Percentiles rank a stretch among this genome's conserved stretches.
phyloP scores from a whole-genome alignment of 768 basidiomycete genomes.

The Cytidiella melzeri region DNA sequence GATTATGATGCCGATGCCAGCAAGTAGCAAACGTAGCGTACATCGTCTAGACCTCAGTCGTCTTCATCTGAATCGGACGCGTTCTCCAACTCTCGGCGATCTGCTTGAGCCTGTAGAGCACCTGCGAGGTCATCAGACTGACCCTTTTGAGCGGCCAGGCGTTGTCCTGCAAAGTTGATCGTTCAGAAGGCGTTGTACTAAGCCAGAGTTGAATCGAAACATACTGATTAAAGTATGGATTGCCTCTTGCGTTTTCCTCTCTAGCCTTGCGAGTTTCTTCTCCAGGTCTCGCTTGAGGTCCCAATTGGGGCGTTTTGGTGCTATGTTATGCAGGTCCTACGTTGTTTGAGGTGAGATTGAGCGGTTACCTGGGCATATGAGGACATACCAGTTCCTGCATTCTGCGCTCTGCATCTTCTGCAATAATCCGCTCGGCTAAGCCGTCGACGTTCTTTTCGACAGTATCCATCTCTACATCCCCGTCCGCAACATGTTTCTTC shows the following conservation, averaged over 20 bases:
- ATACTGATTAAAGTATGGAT: constrained; percentile 90
- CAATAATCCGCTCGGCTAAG: constrained; percentile 76
- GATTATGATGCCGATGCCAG: background rate
- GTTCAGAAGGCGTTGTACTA: background rate
- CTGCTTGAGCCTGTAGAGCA: constrained; percentile 76
- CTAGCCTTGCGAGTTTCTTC: constrained; percentile 83
- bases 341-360: constrained; percentile 12
- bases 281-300: constrained; percentile 93
- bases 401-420: constrained; percentile 79
- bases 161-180: constrained; percentile 47
- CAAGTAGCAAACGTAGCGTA: constrained; percentile 11
- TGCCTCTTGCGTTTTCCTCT: constrained; percentile 85
- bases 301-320: constrained; percentile 96
- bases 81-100: constrained; percentile 44
- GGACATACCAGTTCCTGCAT: constrained; percentile 80
- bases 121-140: constrained; percentile 74
- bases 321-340: constrained; percentile 94
- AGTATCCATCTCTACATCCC: constrained; percentile 66
- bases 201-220: constrained; percentile 24
- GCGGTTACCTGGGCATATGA: background rate
- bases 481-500: constrained; percentile 52
- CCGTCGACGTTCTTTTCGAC: constrained; percentile 84
- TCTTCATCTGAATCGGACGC: constrained; percentile 58
- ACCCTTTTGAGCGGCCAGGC: constrained; percentile 74
- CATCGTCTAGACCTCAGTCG: constrained; percentile 21